Evolutionary conservation across 805 yeast species (phyloP), one percentile per base, ranked within the genome.

Genomic region (Candida berthetii): DNA sequence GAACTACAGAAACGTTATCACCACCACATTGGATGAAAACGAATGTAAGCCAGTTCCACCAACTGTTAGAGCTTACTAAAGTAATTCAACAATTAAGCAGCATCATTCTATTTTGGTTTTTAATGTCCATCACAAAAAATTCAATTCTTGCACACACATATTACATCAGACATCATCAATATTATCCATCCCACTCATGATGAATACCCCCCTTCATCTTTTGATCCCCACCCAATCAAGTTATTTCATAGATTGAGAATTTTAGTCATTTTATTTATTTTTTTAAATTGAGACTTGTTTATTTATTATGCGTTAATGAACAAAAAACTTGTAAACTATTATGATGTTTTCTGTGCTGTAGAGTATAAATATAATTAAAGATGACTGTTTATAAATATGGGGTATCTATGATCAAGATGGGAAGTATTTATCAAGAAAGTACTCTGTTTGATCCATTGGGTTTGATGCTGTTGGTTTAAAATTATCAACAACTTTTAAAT

Each of bases 1-100:
- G 68, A 81, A 71, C 56, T 91, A 91, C 83, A 85, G 99, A 78
- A 70, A 72, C 43, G 98, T 93, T 54, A 78, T 86, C 57, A 71
- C 72, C 53, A 73, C 80, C 46, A 91, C 99, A 35, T 77, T 91
- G 66, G 96, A 93, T 68, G 95, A 80, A 68, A 71, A 67, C 49
- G 98, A 91, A 68, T 89, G 96, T 78, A 85, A 88, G 69, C 74
- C 96, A 38, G 96, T 91, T 49, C 98, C 98, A 52, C 98, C 98
- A 45, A 93, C 95, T 44, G 82, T 85, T 70, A 91, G 99, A 79
- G 89, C 88, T 48, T 91, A 91, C 67, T 91, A 81, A 49, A 11
- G 35, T n/a, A 6, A 14, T 33, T 7, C 8, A 13, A 13, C 29
- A 27, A 27, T n/a, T n/a, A n/a, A n/a, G n/a, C n/a, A 27, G 24